Evolutionary conservation across 2,329 filamentous ascomycete species (phyloP).

Genomic region (Neophaeococcomyces aloes): DNA sequence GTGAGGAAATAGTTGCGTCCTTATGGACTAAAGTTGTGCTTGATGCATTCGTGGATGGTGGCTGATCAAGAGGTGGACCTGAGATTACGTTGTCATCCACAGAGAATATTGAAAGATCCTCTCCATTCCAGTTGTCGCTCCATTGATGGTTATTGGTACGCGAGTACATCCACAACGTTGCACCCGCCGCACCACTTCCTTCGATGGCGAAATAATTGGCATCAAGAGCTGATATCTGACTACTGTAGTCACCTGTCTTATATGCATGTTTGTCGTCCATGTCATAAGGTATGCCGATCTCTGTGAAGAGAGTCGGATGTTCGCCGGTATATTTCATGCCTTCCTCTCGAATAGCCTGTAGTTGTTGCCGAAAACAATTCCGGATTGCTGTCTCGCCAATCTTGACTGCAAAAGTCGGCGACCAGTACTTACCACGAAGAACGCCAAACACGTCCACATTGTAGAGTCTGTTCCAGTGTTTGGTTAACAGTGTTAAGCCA

Average conservation of each 20-base stretch:
- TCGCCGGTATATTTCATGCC: slow-evolving; percentile 79
- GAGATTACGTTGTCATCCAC: slow-evolving; percentile 60
- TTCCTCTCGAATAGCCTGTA: slow-evolving; percentile 72
- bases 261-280: slow-evolving; percentile 97
- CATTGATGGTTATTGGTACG: slow-evolving; percentile 72
- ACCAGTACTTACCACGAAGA: slow-evolving; percentile 75
- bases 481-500: slow-evolving; percentile 90
- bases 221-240: slow-evolving; percentile 84
- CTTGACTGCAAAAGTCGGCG: slow-evolving; percentile 83
- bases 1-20: slow-evolving; percentile 31
- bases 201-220: slow-evolving; percentile 92
- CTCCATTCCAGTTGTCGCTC: slow-evolving; percentile 95
- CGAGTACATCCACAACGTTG: slow-evolving; percentile 81
- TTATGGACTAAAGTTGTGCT: slow-evolving; percentile 37
- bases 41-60: slow-evolving; percentile 31
- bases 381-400: slow-evolving; percentile 87
- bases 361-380: slow-evolving; percentile 83
- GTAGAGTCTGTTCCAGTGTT: slow-evolving; percentile 97
- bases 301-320: slow-evolving; percentile 80
- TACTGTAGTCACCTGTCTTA: slow-evolving; percentile 87
- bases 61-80: slow-evolving; percentile 22
- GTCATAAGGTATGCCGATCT: slow-evolving; percentile 96
- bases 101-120: slow-evolving; percentile 86
- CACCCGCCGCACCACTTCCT: slow-evolving; percentile 70
- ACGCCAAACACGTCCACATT: slow-evolving; percentile 94